Evolutionary conservation across 441 rosid species (phyloP).

Genomic region (Populus hybrid): DNA sequence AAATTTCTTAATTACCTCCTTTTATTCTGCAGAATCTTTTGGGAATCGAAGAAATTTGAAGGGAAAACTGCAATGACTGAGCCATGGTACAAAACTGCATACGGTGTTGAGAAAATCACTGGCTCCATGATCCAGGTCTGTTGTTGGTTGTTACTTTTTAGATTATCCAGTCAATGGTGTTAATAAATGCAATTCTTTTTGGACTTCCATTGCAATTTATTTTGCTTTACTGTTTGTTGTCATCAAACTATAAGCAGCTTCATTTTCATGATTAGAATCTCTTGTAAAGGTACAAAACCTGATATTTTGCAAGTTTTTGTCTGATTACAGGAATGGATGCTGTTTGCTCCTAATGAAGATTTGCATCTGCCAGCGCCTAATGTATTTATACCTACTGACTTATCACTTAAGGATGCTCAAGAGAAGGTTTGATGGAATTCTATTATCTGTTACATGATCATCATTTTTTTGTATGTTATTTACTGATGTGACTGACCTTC

Average conservation of each 20-base stretch:
- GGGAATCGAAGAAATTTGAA: conserved; percentile 92
- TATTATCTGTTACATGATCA: not conserved
- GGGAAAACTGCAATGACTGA: conserved; percentile 67
- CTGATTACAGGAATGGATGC: conserved; percentile 66
- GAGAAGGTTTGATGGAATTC: conserved; percentile 52
- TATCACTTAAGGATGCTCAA: conserved; percentile 54
- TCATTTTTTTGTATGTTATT: not conserved
- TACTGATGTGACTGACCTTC: conserved; percentile 16
- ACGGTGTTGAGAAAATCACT: conserved; percentile 57
- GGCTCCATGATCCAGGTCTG: conserved; percentile 60
- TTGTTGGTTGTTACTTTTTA: conserved; percentile 13
- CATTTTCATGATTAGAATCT: not conserved
- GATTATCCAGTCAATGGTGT: conserved; percentile 3
- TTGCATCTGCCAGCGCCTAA: conserved; percentile 67
- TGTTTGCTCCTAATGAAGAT: conserved; percentile 54
- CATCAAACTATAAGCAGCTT: not conserved
- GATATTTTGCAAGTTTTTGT: not conserved
- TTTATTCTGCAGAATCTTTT: conserved; percentile 62
- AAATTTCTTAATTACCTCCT: conserved; percentile 18
- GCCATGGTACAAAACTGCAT: conserved; percentile 92
- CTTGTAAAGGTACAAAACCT: not conserved
- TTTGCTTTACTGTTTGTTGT: not conserved
- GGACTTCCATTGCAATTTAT: not conserved
- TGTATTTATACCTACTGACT: conserved; percentile 73
- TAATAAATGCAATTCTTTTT: not conserved